Conservation (phyloP, 2,329 filamentous ascomycete genomes). For the Trichoderma sp. region DNA sequence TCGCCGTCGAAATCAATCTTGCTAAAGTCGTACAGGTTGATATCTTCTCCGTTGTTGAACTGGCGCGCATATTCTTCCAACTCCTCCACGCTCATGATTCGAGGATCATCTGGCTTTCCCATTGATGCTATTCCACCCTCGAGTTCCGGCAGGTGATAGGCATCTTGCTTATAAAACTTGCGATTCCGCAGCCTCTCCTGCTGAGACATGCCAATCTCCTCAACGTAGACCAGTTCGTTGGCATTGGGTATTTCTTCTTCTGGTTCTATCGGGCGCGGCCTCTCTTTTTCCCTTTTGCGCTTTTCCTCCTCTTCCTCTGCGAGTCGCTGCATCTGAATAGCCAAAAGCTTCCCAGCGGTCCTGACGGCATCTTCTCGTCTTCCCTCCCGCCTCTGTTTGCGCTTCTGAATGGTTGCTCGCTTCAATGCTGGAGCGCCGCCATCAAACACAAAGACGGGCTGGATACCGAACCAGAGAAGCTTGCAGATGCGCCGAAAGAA, state of each 20-base stretch:
- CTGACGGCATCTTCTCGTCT: slow-evolving; percentile 86
- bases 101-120: slow-evolving; percentile 85
- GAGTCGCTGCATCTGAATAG: slow-evolving; percentile 87
- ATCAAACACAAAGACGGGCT: slow-evolving; percentile 96
- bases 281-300: slow-evolving; percentile 49
- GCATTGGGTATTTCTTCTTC: slow-evolving; percentile 62
- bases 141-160: slow-evolving; percentile 90
- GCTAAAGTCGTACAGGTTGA: slow-evolving; percentile 90
- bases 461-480: slow-evolving; percentile 92
- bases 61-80: slow-evolving; percentile 90
- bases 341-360: slow-evolving; percentile 87
- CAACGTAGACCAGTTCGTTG: slow-evolving; percentile 78
- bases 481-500: slow-evolving; percentile 99
- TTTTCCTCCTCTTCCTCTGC: slow-evolving; percentile 81
- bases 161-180: slow-evolving; percentile 86
- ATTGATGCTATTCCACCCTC: slow-evolving; percentile 76
- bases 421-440: slow-evolving; percentile 90
- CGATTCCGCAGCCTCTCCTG: slow-evolving; percentile 71
- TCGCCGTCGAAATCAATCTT: slow-evolving; percentile 97
- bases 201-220: slow-evolving; percentile 79
- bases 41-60: slow-evolving; percentile 88
- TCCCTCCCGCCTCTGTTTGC: slow-evolving; percentile 80
- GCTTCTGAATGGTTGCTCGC: slow-evolving; percentile 78
- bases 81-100: slow-evolving; percentile 95
- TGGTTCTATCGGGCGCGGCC: slow-evolving; percentile 41